Evolutionary conservation across 208 protist species (phyloP).

Genomic region (Herpetomonas samuelpessoai): DNA sequence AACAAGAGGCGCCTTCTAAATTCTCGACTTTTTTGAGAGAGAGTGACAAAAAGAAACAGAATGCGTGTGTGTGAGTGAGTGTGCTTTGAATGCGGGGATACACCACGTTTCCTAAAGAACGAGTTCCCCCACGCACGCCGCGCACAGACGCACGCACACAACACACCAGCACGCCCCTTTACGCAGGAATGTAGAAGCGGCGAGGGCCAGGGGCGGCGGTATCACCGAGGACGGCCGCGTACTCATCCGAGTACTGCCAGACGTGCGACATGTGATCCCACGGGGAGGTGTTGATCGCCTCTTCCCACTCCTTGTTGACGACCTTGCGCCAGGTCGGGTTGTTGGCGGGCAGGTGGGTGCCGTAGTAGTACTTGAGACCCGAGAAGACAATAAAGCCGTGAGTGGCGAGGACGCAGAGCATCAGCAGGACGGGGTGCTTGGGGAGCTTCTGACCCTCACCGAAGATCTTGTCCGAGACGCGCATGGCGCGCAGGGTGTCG

Average conservation of each 20-base stretch:
- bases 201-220: constrained; percentile 47
- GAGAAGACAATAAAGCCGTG: constrained; percentile 44
- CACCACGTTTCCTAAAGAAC: too few relatives aligned
- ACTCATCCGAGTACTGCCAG: constrained; percentile 86
- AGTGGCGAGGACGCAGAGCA: constrained; percentile 33
- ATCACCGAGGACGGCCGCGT: constrained; percentile 66
- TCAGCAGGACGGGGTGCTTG: constrained; percentile 38
- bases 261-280: constrained; percentile 91
- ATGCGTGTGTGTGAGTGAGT: too few relatives aligned
- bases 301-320: constrained; percentile 91
- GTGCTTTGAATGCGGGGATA: too few relatives aligned
- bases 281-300: constrained; percentile 88
- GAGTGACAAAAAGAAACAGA: too few relatives aligned
- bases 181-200: constrained; percentile 82
- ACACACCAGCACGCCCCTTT: constrained; percentile 4
- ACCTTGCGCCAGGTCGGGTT: constrained; percentile 89
- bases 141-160: constrained; percentile 4
- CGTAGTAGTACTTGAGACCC: constrained; percentile 72
- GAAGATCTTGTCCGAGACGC: constrained; percentile 80
- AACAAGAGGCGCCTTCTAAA: too few relatives aligned
- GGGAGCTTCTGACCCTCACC: constrained; percentile 80
- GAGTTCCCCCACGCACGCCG: too few relatives aligned
- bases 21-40: too few relatives aligned
- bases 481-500: constrained; percentile 77
- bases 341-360: constrained; percentile 67